Conservation (phyloP, 495 filamentous ascomycete species). For the Aspergillus cristatus region DNA sequence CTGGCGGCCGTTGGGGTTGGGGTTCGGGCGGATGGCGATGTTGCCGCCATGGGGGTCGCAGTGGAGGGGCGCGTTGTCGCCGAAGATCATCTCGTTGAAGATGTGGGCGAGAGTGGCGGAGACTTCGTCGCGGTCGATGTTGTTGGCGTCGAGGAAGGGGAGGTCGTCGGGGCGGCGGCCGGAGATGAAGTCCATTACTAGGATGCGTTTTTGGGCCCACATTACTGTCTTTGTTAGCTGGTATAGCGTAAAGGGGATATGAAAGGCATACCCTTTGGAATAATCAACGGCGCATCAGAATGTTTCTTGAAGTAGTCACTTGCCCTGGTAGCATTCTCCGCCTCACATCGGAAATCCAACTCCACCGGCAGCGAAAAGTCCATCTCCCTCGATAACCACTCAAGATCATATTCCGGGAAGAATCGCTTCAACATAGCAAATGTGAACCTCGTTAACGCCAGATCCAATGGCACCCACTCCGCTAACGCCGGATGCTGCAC, state of each 20-base stretch:
- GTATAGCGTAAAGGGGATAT: not conserved
- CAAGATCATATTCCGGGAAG: constrained; percentile 95
- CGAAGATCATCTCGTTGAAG: constrained; percentile 99
- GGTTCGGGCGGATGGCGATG: constrained; percentile 78
- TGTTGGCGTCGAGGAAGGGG: constrained; percentile 70
- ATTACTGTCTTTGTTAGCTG: constrained; percentile 47
- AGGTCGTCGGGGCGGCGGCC: constrained; percentile 87
- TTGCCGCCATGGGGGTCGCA: constrained; percentile 98
- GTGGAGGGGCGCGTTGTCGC: constrained; percentile 78
- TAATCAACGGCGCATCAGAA: constrained; percentile 65
- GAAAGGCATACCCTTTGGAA: constrained; percentile 54
- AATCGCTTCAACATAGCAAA: constrained; percentile 84
- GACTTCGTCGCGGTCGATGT: constrained; percentile 92
- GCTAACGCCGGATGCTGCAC: constrained; percentile 87
- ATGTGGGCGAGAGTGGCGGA: constrained; percentile 84
- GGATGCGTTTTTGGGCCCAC: constrained; percentile 80
- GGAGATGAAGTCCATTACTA: constrained; percentile 92
- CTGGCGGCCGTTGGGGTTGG: constrained; percentile 48
- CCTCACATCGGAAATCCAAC: constrained; percentile 82
- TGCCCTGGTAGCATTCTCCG: constrained; percentile 69
- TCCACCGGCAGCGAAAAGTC: constrained; percentile 84
- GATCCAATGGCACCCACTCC: constrained; percentile 86
- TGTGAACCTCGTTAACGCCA: constrained; percentile 77
- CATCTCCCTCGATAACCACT: constrained; percentile 93
- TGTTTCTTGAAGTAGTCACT: constrained; percentile 68